phyloP scores from a whole-genome alignment of 768 basidiomycete genomes.

The Panaeolus papilionaceus region DNA sequence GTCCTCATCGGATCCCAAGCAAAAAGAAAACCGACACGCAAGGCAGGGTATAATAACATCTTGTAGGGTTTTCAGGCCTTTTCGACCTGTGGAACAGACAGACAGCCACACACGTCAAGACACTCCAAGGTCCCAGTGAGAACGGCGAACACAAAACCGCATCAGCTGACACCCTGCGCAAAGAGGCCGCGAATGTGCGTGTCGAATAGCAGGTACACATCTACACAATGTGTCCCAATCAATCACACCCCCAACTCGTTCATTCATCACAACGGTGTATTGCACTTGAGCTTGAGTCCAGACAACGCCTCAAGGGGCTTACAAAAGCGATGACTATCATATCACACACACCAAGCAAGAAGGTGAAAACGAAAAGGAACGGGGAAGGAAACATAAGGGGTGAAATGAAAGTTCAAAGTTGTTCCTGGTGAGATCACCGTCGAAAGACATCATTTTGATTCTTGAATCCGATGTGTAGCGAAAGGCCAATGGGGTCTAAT shows the following conservation, averaged over 20 bases:
- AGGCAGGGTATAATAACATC: background rate
- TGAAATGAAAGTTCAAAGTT: slow-evolving; percentile 4
- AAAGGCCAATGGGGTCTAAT: slow-evolving; percentile 24
- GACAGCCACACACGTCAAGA: too few species aligned
- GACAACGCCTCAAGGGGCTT: slow-evolving; percentile 1
- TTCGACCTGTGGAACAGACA: background rate
- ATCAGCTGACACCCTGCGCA: background rate
- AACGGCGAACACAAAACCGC: background rate
- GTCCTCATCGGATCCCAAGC: background rate
- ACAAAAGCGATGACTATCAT: background rate
- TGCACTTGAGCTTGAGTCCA: background rate
- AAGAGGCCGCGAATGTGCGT: too few species aligned
- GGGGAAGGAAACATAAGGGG: slow-evolving; percentile 3
- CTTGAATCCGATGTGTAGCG: too few species aligned
- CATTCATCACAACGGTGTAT: background rate
- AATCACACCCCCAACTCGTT: background rate
- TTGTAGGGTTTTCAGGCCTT: too few species aligned
- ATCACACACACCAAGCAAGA: background rate
- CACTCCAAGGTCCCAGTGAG: background rate
- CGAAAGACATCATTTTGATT: background rate
- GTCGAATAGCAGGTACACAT: too few species aligned
- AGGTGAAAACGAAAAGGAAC: background rate
- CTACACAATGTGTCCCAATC: too few species aligned
- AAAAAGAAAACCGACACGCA: background rate
- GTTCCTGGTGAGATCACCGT: background rate